phyloP scores from a whole-genome alignment of 495 filamentous ascomycete genomes.

The Cryomyces minteri region DNA sequence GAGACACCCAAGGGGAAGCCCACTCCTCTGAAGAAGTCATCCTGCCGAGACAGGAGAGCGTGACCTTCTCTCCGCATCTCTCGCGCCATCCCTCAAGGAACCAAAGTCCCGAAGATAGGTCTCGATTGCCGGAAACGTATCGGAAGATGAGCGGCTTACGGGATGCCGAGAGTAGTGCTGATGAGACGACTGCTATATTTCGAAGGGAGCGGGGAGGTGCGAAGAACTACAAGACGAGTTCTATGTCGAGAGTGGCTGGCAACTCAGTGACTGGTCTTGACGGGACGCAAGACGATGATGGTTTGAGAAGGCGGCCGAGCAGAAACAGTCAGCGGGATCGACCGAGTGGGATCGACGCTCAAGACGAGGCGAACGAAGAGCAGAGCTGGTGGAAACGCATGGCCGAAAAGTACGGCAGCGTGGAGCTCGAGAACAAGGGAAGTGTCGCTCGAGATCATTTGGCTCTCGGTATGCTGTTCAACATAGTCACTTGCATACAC shows the following conservation, averaged over 20 bases:
- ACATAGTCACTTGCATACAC: neutral
- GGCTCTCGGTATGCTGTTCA: slow-evolving; percentile 51
- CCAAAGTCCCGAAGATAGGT: no score
- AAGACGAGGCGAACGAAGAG: slow-evolving; percentile 13
- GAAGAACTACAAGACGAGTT: neutral
- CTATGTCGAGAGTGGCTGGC: neutral
- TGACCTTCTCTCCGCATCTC: no score
- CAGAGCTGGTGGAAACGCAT: slow-evolving; percentile 29
- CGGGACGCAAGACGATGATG: neutral
- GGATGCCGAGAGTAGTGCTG: neutral
- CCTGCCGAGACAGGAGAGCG: no score
- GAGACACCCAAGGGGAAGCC: no score
- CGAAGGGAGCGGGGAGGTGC: neutral
- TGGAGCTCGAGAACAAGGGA: slow-evolving; percentile 93
- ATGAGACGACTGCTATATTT: neutral
- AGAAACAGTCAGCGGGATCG: neutral
- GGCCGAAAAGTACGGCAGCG: slow-evolving; percentile 53
- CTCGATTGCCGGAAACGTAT: no score
- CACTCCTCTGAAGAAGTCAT: no score
- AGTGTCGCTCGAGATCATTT: slow-evolving; percentile 90
- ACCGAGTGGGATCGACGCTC: neutral
- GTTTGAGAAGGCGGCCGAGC: neutral
- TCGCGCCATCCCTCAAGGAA: no score
- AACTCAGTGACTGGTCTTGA: neutral
- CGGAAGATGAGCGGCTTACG: no score